Percentiles rank a stretch among this genome's conserved stretches.
phyloP scores from a whole-genome alignment of 2,329 filamentous ascomycete genomes.

The Monilinia fructigena region DNA sequence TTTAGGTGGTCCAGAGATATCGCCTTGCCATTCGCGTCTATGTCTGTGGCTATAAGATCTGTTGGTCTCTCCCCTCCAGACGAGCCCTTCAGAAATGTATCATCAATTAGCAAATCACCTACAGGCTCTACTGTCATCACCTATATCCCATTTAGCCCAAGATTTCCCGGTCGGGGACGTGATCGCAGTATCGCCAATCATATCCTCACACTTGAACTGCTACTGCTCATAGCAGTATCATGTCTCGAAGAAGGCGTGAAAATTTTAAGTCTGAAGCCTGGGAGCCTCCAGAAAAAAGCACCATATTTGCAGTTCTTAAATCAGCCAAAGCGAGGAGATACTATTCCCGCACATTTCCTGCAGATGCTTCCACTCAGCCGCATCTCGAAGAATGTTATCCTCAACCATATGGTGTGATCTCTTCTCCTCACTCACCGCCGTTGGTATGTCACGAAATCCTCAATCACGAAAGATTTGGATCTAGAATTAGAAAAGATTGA shows the following conservation, averaged over 20 bases:
- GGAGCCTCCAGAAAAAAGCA: background rate
- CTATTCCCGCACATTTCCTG: slow-evolving; percentile 10
- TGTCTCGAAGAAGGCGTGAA: background rate
- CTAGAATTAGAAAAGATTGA: background rate
- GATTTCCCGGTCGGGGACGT: too few relatives aligned
- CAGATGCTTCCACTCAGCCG: slow-evolving; percentile 2
- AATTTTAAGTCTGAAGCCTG: background rate
- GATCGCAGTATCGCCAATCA: background rate
- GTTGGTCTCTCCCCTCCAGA: background rate
- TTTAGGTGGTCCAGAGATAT: background rate
- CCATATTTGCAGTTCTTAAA: background rate
- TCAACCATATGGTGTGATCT: slow-evolving; percentile 2
- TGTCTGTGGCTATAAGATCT: background rate
- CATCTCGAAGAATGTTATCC: background rate
- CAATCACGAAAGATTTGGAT: background rate
- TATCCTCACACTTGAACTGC: background rate
- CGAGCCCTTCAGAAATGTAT: background rate
- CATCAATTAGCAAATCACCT: background rate
- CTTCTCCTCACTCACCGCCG: background rate
- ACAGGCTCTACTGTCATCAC: background rate
- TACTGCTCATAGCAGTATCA: background rate
- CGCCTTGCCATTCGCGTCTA: background rate
- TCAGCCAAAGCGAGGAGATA: background rate
- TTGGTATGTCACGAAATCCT: too few relatives aligned
- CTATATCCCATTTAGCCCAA: background rate